Conservation (phyloP, 2,329 filamentous ascomycete genomes). For the Colletotrichum sublineola region DNA sequence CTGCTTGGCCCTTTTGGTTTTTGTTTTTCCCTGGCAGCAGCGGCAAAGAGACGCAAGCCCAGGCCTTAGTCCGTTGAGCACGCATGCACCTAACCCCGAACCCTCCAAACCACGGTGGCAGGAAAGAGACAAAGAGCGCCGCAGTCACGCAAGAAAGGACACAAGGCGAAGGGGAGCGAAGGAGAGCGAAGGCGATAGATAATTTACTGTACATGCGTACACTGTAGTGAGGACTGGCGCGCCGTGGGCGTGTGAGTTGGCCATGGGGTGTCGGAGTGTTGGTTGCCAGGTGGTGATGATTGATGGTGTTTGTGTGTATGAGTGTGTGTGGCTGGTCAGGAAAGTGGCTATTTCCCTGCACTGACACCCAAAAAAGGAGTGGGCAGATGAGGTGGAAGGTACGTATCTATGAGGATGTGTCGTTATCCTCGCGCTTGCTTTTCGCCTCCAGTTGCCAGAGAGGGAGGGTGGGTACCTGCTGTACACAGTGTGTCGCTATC, state of each 20-base stretch:
- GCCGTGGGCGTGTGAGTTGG: conserved; percentile 17
- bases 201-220: background rate
- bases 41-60: conserved; percentile 17
- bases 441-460: conserved; percentile 8
- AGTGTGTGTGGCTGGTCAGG: conserved; percentile 6
- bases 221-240: conserved; percentile 10
- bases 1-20: conserved; percentile 18
- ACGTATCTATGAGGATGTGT: background rate
- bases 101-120: conserved; percentile 21
- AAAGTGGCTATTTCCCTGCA: conserved; percentile 24
- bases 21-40: background rate
- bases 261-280: conserved; percentile 15
- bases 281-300: conserved; percentile 26
- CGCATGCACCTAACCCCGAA: conserved; percentile 2
- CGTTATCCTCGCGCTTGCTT: background rate
- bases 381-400: background rate
- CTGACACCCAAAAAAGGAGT: conserved; percentile 30
- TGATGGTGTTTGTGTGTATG: conserved; percentile 1
- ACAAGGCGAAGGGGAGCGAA: background rate
- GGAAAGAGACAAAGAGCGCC: conserved; percentile 9
- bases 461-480: background rate
- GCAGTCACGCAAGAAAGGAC: background rate
- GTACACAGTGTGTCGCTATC: conserved; percentile 28
- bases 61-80: conserved; percentile 5
- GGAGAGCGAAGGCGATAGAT: conserved; percentile 13